phyloP scores from a whole-genome alignment of 371 early-diverging fungal species.

The Rozella allomycis region DNA sequence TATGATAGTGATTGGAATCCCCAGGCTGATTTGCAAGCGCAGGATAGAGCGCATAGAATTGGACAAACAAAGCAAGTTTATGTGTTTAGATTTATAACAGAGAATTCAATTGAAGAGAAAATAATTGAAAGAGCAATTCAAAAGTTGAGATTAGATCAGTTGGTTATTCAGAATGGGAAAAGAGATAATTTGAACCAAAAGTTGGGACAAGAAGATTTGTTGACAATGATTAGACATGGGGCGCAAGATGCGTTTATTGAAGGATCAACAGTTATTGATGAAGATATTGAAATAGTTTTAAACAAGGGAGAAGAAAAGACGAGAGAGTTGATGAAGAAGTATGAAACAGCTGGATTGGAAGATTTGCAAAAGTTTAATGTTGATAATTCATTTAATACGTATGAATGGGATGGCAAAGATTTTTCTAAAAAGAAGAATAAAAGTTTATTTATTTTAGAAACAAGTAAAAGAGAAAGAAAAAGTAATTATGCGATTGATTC shows the following conservation, averaged over 20 bases:
- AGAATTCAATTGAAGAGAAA: slow-evolving; percentile 90
- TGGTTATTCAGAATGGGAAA: slow-evolving; percentile 85
- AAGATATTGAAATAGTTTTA: slow-evolving; percentile 74
- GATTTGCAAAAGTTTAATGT: slow-evolving; percentile 65
- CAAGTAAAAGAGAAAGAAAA: slow-evolving; percentile 35
- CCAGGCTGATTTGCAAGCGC: slow-evolving; percentile 85
- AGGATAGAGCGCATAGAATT: slow-evolving; percentile 97
- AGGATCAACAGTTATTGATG: slow-evolving; percentile 23
- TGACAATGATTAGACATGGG: slow-evolving; percentile 91
- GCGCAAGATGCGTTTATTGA: slow-evolving; percentile 35
- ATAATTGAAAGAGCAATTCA: slow-evolving; percentile 86
- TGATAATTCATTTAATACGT: slow-evolving; percentile 36
- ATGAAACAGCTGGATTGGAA: slow-evolving; percentile 62
- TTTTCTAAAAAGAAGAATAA: slow-evolving; percentile 29
- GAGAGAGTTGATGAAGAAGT: slow-evolving; percentile 58
- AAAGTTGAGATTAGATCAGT: slow-evolving; percentile 90
- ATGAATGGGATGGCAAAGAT: slow-evolving; percentile 93
- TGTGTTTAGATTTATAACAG: slow-evolving; percentile 93
- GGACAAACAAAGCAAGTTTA: slow-evolving; percentile 97
- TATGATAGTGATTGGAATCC: slow-evolving; percentile 99
- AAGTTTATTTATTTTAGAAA: background rate
- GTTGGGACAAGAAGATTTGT: slow-evolving; percentile 48
- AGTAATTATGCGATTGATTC: slow-evolving; percentile 56
- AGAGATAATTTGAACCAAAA: slow-evolving; percentile 21
- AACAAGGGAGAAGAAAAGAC: slow-evolving; percentile 76